Base-by-base conservation (phyloP, 768 basidiomycete genomes). In the Clitopilus passeckerianus region DNA sequence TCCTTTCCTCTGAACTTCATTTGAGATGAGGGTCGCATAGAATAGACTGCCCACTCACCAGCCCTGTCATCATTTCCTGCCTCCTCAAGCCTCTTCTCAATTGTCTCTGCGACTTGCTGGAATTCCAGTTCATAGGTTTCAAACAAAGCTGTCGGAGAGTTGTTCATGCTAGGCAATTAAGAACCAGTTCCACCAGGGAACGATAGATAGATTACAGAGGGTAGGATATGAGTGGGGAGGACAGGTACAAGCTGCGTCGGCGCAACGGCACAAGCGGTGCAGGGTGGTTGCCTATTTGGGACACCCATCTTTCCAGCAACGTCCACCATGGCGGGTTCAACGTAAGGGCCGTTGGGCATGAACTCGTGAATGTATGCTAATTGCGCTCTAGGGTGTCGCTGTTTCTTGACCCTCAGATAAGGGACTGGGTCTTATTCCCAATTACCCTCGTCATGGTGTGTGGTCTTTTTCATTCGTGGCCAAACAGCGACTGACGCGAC, bases 401-500 rank as follows among this genome's bases (percentile, higher is more conserved):
- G 61, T 84, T 94, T 74, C 86, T 98, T 53, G 95, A 98, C 77
- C 95, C 95, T 44, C 92, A 95, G 74, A 98, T 98, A 72, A 86
- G 95, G 66, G 93, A 91, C 69, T 92, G 89, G 90, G 87, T 98
- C 46, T 75, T 98, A 60, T 94, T 98, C 75, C 95, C 95, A 57
- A 97, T 98, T 75, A 98, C 95, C 56, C 78, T 97, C 62, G 94
- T 98, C 70, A 97, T 97, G 95, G 95, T 93, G 63, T 66, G 84
- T 75, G 61, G 53, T 16, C 24, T 50, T 23, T 54, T 22, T 27
- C 16, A 18, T 35, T 18, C 41, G 41, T 56, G 57, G 15, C 44
- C 50, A 54, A 30, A 37, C 27, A 30, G 27, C 53, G 43, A 57
- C 54, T 52, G 37, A 56, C 50, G 46, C 52, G 57, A 33, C 22